These are phyloP conservation scores for Lenwebbia sp. DNA, from an alignment of 345 rosid genomes.

Conservation along the genomic window DNA sequence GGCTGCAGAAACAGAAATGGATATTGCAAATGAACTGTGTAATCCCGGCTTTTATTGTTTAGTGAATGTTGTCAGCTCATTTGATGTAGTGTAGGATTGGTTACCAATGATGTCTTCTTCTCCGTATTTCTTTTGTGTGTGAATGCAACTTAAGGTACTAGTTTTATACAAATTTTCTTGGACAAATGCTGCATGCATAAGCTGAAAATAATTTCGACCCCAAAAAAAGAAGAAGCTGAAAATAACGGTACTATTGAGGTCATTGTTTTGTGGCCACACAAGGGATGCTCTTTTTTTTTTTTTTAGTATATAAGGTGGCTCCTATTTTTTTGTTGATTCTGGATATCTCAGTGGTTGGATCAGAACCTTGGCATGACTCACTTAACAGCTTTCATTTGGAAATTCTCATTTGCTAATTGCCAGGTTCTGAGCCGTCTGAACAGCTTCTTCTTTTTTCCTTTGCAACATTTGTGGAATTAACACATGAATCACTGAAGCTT, in stretches of 20 bases:
- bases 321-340: neutral
- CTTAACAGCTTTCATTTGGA: neutral
- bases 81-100: neutral
- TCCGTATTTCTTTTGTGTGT: neutral
- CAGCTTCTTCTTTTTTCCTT: neutral
- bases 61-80: neutral
- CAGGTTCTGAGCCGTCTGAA: neutral
- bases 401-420: neutral
- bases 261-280: neutral
- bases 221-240: neutral
- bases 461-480: neutral
- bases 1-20: neutral
- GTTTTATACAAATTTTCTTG: neutral
- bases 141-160: neutral
- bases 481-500: neutral
- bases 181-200: neutral
- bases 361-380: neutral
- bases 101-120: neutral
- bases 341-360: neutral
- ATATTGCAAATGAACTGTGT: neutral
- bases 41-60: neutral
- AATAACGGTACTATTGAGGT: neutral
- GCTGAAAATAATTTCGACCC: neutral
- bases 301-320: neutral
- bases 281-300: neutral